Conservation (phyloP, 192 early-diverging fungal species). For the Mortierella hygrophila region DNA sequence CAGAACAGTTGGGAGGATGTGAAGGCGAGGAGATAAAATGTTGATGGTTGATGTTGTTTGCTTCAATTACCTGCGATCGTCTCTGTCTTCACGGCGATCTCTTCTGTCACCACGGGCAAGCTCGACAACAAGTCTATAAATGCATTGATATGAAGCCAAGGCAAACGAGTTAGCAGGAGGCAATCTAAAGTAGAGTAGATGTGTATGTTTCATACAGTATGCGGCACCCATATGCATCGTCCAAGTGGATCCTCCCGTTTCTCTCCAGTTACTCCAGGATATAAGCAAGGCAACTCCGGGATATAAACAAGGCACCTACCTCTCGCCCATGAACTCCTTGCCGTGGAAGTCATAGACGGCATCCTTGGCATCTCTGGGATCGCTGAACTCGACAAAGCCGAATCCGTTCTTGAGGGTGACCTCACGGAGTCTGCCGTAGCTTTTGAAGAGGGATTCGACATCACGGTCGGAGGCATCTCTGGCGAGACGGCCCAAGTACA, state of each 20-base stretch:
- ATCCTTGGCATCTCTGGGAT: conserved; percentile 89
- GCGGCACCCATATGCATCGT: not conserved
- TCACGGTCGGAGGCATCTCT: conserved; percentile 88
- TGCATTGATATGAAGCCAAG: not conserved
- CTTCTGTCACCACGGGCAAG: conserved; percentile 77
- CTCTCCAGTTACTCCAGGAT: not conserved
- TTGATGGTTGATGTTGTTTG: too few species aligned
- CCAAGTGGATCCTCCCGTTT: too few species aligned
- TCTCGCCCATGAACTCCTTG: conserved; percentile 85
- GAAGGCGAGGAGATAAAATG: conserved; percentile 17
- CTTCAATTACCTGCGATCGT: conserved; percentile 53
- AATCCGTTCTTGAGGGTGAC: conserved; percentile 88
- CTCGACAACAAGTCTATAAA: conserved; percentile 82
- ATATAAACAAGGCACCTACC: conserved; percentile 62
- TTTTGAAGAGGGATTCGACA: conserved; percentile 83
- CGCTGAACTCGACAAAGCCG: conserved; percentile 95
- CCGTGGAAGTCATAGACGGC: conserved; percentile 89
- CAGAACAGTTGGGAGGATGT: conserved; percentile 12
- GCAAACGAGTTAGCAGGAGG: not conserved
- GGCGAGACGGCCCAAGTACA: conserved; percentile 87
- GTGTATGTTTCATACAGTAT: not conserved
- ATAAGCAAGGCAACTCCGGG: not conserved
- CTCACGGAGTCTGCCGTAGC: conserved; percentile 86
- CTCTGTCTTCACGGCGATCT: conserved; percentile 64
- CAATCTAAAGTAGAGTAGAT: not conserved